phyloP scores from a whole-genome alignment of 23 red algal genomes.

The Gracilaria gracilis region DNA sequence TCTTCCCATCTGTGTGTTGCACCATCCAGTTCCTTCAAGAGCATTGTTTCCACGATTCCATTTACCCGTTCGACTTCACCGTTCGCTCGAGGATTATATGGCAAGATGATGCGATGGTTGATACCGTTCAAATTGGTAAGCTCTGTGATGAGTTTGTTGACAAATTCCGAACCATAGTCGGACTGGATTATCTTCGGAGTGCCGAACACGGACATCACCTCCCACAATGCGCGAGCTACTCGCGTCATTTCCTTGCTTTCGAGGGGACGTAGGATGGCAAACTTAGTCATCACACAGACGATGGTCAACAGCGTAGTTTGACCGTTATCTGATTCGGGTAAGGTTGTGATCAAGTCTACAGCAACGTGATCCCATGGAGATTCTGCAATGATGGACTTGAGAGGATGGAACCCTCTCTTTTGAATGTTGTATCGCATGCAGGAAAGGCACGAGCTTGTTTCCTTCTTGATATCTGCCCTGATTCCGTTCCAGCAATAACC shows the following conservation, averaged over 20 bases:
- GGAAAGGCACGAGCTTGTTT: neutral
- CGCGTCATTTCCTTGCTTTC: too few relatives aligned
- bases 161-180: constrained; percentile 17
- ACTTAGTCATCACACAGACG: too few relatives aligned
- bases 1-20: too few relatives aligned
- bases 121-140: constrained; percentile 8
- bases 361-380: too few relatives aligned
- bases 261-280: too few relatives aligned
- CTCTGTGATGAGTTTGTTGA: constrained; percentile 14
- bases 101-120: constrained; percentile 2
- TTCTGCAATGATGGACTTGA: too few relatives aligned
- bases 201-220: neutral
- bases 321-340: too few relatives aligned
- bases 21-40: constrained; percentile 3
- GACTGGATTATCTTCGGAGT: constrained; percentile 27
- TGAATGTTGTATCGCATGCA: neutral
- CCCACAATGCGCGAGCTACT: too few relatives aligned
- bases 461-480: neutral
- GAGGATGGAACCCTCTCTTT: neutral
- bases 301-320: too few relatives aligned
- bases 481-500: too few relatives aligned
- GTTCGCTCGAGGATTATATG: neutral
- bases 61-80: constrained; percentile 4
- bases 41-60: constrained; percentile 21
- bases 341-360: too few relatives aligned